Base-by-base conservation (phyloP, 2,329 filamentous ascomycete species). In the Hortaea werneckii region DNA sequence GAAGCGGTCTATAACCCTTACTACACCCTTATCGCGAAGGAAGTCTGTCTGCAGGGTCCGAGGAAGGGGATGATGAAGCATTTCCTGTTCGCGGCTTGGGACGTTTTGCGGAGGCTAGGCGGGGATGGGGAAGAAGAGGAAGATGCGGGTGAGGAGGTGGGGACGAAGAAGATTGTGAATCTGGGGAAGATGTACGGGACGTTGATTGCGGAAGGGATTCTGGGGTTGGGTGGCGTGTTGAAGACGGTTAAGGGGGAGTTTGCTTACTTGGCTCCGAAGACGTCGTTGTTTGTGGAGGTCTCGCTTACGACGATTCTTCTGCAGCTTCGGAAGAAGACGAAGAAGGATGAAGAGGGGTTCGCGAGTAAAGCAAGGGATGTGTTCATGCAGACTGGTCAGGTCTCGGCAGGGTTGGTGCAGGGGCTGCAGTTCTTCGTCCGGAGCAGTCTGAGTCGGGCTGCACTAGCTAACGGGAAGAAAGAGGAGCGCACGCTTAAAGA, bases 1-100 rank as follows among this genome's bases (percentile, higher is more conserved):
- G 92, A 96, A 67, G 74, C 82, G 46, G 74, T 75, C 0, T 94
- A 95, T 66, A 98, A 98, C 58, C 86, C 85, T 0, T 98, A 94
- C 68, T 98, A 98, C 62, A 85, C 86, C 0, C 72, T 95, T 1
- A 82, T 98, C 34, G 88, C 87, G 7, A 79, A 78, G 41, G 82
- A 82, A 52, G 74, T 95, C 6, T 94, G 88, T 58, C 72, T 73
- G 3, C 85, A 89, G 49, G 80, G 56, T 27, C 44, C 80, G 54
- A 80, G 81, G 56, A 20, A 20, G 20, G 20, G 20, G 20, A 75
- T 94, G 54, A 79, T 80, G 50, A 90, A 90, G 68, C 82, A 86
- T 1, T 94, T 96, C 61, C 86, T 92, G 61, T 88, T 90, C 57
- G 79, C 83, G 6, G 71, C 96, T 1, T 94, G 89, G 82, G 87